A percentile compares a stretch with the other conserved stretches of the same genome.
Evolutionary conservation across 192 early-diverging fungal species (phyloP).

Genomic region (Diversispora epigaea): DNA sequence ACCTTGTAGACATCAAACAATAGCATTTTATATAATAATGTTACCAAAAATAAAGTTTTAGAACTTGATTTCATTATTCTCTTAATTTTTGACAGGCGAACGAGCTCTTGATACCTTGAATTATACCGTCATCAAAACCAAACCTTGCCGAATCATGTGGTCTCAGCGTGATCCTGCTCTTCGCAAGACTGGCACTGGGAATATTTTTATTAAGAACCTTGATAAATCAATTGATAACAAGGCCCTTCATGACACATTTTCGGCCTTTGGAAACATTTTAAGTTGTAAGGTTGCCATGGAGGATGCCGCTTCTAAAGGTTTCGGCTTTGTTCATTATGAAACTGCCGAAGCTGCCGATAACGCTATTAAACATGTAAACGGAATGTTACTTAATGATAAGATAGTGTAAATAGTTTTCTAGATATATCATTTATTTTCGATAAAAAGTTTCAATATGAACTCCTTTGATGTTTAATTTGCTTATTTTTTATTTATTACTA

Average conservation of each 20-base stretch:
- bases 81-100: conserved; percentile 56
- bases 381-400: conserved; percentile 98
- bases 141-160: conserved; percentile 99
- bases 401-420: conserved; percentile 67
- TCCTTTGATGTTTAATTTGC: conserved; percentile 1
- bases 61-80: background rate
- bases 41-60: background rate
- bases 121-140: conserved; percentile 93
- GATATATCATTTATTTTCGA: conserved; percentile 1
- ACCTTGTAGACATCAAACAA: background rate
- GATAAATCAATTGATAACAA: conserved; percentile 97
- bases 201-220: conserved; percentile 99
- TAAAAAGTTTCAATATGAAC: background rate
- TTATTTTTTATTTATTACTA: conserved; percentile 18
- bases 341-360: conserved; percentile 86
- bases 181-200: conserved; percentile 88
- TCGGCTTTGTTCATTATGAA: conserved; percentile 99
- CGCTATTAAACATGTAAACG: conserved; percentile 98
- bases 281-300: conserved; percentile 95
- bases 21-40: conserved; percentile 19
- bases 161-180: conserved; percentile 96
- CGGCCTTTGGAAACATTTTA: conserved; percentile 94
- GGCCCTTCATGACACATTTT: conserved; percentile 98
- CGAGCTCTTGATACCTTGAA: conserved; percentile 92
- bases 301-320: conserved; percentile 87